phyloP scores from a whole-genome alignment of 352 stramenopile species.

The Globisporangium yorkense region DNA sequence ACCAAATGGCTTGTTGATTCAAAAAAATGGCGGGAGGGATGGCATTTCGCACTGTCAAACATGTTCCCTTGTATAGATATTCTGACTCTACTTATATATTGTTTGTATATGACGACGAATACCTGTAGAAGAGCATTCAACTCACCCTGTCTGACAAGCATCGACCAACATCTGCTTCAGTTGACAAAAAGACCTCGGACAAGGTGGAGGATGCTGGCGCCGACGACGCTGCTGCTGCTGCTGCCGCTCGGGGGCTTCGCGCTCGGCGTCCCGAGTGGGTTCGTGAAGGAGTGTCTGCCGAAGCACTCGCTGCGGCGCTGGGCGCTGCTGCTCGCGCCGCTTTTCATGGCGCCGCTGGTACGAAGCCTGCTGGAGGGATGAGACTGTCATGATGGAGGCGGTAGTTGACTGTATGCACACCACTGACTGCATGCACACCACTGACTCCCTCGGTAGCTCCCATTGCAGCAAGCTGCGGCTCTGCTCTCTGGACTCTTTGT shows the following conservation, averaged over 20 bases:
- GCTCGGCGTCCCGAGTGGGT: constrained; percentile 36
- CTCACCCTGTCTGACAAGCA: too few relatives aligned
- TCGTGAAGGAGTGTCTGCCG: constrained; percentile 44
- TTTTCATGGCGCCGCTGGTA: constrained; percentile 36
- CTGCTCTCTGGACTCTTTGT: constrained; percentile 24
- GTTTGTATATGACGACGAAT: too few relatives aligned
- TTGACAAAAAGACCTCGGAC: neutral
- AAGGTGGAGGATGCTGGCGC: neutral
- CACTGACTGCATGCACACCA: neutral
- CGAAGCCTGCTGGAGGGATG: too few relatives aligned
- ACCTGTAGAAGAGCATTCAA: too few relatives aligned
- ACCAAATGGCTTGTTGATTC: neutral
- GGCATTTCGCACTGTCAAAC: too few relatives aligned
- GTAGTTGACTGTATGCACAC: too few relatives aligned
- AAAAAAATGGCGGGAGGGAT: neutral
- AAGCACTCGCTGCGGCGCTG: constrained; percentile 40
- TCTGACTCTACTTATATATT: too few relatives aligned
- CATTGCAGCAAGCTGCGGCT: constrained; percentile 19
- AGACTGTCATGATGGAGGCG: too few relatives aligned
- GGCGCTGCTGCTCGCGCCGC: constrained; percentile 32
- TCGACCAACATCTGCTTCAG: neutral
- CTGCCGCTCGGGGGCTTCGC: constrained; percentile 26
- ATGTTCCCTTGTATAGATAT: too few relatives aligned
- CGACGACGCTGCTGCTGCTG: constrained; percentile 5
- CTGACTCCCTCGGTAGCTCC: constrained; percentile 22